phyloP scores from a whole-genome alignment of 176 grass and related monocot genomes.

The Carex parvula region DNA sequence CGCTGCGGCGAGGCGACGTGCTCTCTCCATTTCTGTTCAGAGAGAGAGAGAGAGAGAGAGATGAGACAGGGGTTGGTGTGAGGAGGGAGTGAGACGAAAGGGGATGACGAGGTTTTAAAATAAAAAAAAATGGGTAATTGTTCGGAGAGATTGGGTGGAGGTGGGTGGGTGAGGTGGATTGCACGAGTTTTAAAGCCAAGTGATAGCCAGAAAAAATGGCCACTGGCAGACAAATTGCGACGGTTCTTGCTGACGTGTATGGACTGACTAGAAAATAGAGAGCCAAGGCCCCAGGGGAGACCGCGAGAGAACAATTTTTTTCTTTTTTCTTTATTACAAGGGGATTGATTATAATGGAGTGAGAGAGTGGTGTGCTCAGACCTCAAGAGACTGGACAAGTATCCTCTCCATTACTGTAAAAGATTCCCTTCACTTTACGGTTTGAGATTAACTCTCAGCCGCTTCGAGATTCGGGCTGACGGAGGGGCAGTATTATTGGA shows the following conservation, averaged over 20 bases:
- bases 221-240: background rate
- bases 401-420: too few species aligned
- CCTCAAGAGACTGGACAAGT: background rate
- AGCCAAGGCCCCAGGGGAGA: too few species aligned
- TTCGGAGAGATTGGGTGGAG: background rate
- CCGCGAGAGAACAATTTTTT: too few species aligned
- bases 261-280: background rate
- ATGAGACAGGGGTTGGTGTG: slow-evolving; percentile 16
- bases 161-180: slow-evolving; percentile 38
- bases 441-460: too few species aligned
- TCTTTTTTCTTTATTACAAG: too few species aligned
- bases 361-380: background rate
- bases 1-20: slow-evolving; percentile 66
- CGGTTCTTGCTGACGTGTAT: background rate
- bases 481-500: too few species aligned
- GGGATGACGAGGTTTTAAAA: background rate
- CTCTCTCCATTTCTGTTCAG: slow-evolving; percentile 48
- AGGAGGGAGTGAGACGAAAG: slow-evolving; percentile 11
- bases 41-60: background rate
- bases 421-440: too few species aligned
- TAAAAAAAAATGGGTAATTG: background rate
- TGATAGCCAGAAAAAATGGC: background rate
- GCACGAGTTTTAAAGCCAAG: slow-evolving; percentile 27
- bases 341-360: too few species aligned
- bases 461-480: too few species aligned